Evolutionary conservation across 192 early-diverging fungal genomes (phyloP), one percentile per base, ranked within the genome.

Genomic region (Podila clonocystis): DNA sequence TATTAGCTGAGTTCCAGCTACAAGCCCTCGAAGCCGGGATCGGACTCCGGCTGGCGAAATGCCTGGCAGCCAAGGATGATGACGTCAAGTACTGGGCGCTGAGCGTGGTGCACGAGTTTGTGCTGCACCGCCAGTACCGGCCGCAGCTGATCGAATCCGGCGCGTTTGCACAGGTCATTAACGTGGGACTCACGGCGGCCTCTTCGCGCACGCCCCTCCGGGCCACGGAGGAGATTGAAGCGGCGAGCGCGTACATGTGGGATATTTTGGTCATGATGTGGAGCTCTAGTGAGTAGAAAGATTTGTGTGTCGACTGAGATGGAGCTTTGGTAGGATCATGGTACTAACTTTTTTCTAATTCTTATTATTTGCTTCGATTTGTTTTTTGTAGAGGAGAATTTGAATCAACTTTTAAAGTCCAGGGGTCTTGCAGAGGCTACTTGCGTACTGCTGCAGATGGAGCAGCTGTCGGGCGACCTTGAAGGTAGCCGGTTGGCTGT

Each of bases 81-180:
- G 92, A 94, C 69, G 86, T 89, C n/a, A 85, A 87, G n/a, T 93
- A 93, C 50, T 94, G 94, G 94, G 85, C 92, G 2, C 68, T 93
- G 50, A 80, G 89, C 8, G 75, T 85, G 45, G 75, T 82, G 2
- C 82, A 84, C 34, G 85, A 78, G 22, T 82, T 85, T 22, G 84
- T 74, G 28, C 49, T 48, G 9, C 80, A 71, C n/a, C 49, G 50
- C 2, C 30, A 70, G n/a, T 80, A 70, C 61, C 77, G 67, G 19
- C 70, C 64, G 11, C 70, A 80, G 41, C 73, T 80, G 34, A 80
- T 80, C 22, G 70, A 80, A 34, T 69, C 77, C 1, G 70, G 77
- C 4, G 71, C 77, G 3, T 80, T 80, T 52, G 41, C 41, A 4
- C 77, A 73, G 22, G 71, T 80, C 28, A 61, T 80, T 30, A 80